phyloP scores from a whole-genome alignment of 441 rosid genomes.

The Sinapis alba region DNA sequence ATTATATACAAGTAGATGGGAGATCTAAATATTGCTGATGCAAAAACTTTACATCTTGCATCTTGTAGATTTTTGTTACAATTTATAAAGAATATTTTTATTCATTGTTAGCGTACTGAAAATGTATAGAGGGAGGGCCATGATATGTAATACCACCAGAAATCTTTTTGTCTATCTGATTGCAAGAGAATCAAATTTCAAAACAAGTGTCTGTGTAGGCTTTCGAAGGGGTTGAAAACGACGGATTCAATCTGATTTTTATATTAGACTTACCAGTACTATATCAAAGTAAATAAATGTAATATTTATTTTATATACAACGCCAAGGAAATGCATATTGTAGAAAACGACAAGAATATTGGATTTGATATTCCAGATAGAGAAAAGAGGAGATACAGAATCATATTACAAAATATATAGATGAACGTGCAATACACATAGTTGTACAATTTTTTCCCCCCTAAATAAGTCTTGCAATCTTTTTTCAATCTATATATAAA shows the following conservation, averaged over 20 bases:
- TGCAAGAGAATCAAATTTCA: slow-evolving; percentile 16
- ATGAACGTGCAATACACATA: slow-evolving; percentile 40
- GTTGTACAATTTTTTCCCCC: background rate
- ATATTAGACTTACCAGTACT: background rate
- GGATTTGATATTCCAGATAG: slow-evolving; percentile 16
- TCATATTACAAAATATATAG: background rate
- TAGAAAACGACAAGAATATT: slow-evolving; percentile 12
- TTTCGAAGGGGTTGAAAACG: slow-evolving; percentile 12
- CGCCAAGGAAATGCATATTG: slow-evolving; percentile 1
- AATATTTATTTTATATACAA: background rate
- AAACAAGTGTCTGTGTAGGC: slow-evolving; percentile 4
- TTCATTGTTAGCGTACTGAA: background rate
- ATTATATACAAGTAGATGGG: background rate
- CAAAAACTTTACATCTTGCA: background rate
- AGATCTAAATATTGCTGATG: background rate
- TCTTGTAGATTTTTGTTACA: background rate
- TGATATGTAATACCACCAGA: background rate
- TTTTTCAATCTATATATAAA: background rate
- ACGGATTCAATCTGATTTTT: slow-evolving; percentile 7
- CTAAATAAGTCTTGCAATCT: background rate
- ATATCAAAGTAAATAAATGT: background rate
- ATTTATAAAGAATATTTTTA: background rate
- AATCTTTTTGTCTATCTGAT: background rate
- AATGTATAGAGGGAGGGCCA: background rate
- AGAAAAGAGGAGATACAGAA: background rate